Conservation (phyloP, 2,329 filamentous ascomycete species). For the Microdochium bolleyi region DNA sequence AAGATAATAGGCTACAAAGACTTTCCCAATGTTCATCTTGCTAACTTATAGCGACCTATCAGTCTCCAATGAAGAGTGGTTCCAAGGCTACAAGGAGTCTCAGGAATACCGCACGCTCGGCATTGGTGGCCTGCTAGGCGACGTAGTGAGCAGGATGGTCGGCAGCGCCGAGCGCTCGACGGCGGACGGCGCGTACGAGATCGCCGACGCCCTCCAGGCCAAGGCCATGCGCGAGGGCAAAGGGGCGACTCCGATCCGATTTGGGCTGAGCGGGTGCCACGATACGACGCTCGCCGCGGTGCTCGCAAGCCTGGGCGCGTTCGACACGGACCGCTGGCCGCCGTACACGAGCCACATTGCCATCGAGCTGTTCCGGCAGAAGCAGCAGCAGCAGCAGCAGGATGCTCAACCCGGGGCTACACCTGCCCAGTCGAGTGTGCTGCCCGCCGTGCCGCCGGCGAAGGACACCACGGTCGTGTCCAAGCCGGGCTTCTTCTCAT, state of each 20-base stretch:
- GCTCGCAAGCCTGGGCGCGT: constrained; percentile 72
- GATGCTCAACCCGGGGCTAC: too few species aligned
- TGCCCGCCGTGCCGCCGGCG: constrained; percentile 15
- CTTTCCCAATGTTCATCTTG: too few species aligned
- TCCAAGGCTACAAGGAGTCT: constrained; percentile 74
- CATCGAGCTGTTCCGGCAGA: constrained; percentile 74
- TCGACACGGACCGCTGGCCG: constrained; percentile 69
- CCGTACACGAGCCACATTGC: constrained; percentile 91
- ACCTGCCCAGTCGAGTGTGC: constrained; percentile 7
- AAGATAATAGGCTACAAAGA: too few species aligned
- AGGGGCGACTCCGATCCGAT: constrained; percentile 46
- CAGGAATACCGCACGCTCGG: constrained; percentile 82
- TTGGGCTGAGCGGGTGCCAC: constrained; percentile 80
- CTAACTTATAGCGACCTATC: constrained; percentile 12
- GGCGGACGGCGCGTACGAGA: constrained; percentile 44
- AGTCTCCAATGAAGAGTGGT: constrained; percentile 87
- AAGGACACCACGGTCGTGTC: background rate
- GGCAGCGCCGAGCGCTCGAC: constrained; percentile 51
- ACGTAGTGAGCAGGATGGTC: constrained; percentile 72
- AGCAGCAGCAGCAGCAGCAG: constrained; percentile 15
- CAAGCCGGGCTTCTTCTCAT: constrained; percentile 20
- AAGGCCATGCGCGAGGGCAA: constrained; percentile 25
- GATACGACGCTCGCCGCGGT: constrained; percentile 85
- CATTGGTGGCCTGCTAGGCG: constrained; percentile 77
- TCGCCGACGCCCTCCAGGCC: constrained; percentile 17